phyloP scores from a whole-genome alignment of 139 green algal genomes.

The Spirogloea muscicola region DNA sequence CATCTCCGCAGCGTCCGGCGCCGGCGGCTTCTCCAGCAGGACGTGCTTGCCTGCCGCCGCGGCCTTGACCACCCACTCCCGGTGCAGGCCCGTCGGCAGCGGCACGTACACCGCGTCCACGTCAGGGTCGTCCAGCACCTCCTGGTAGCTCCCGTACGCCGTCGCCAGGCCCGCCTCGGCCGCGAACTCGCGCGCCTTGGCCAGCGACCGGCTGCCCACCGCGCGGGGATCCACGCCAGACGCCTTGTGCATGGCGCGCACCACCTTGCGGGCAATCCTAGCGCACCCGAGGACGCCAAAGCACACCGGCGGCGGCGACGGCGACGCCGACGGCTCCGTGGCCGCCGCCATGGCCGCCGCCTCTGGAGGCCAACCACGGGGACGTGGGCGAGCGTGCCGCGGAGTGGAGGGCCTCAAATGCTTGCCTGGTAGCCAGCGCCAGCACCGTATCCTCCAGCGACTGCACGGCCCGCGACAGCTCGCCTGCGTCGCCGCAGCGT shows the following conservation, averaged over 20 bases:
- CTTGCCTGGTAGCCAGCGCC: too few relatives aligned
- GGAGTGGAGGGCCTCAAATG: too few relatives aligned
- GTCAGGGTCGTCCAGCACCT: slow-evolving; percentile 42
- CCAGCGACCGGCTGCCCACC: slow-evolving; percentile 41
- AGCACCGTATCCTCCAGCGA: too few relatives aligned
- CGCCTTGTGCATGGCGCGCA: slow-evolving; percentile 21
- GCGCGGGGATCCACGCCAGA: slow-evolving; percentile 36
- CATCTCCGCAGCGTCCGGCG: slow-evolving; percentile 14
- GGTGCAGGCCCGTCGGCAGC: slow-evolving; percentile 50
- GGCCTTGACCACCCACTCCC: slow-evolving; percentile 55
- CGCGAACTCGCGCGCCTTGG: slow-evolving; percentile 45
- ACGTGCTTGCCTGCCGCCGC: slow-evolving; percentile 54
- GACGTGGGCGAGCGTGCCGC: too few relatives aligned
- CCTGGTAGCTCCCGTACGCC: slow-evolving; percentile 54
- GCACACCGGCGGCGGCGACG: slow-evolving; percentile 2
- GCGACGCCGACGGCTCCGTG: neutral
- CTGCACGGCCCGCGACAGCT: too few relatives aligned
- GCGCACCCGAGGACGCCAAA: slow-evolving; percentile 52
- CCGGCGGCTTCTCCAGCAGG: slow-evolving; percentile 59
- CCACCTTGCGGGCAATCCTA: slow-evolving; percentile 54
- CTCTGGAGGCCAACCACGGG: too few relatives aligned
- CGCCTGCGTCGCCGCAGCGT: too few relatives aligned
- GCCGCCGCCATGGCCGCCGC: too few relatives aligned
- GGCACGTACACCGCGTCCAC: slow-evolving; percentile 63
- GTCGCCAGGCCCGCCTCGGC: slow-evolving; percentile 20